A percentile compares a stretch with the other conserved stretches of the same genome.
These are phyloP conservation scores for Fusarium incarnatum DNA, from an alignment of 2,329 filamentous ascomycete genomes.

Conservation along the genomic window DNA sequence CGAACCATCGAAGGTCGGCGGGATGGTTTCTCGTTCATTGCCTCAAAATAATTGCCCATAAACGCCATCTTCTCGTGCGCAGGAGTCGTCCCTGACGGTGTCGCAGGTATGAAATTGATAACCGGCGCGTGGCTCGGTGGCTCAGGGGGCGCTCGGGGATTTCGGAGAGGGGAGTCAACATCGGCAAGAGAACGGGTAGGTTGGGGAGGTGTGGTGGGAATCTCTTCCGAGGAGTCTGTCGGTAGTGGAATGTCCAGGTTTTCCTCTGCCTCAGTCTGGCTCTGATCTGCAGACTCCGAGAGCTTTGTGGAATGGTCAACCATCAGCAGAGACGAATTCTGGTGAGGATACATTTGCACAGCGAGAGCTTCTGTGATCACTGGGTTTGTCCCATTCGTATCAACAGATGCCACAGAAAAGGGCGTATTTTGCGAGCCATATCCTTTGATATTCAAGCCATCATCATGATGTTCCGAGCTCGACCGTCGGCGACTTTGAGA, in stretches of 20 bases:
- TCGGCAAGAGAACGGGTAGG: conserved; percentile 62
- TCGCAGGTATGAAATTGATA: conserved; percentile 73
- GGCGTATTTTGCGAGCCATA: conserved; percentile 69
- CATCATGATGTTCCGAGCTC: conserved; percentile 64
- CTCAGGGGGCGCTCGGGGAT: conserved; percentile 69
- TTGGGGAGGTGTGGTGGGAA: conserved; percentile 65
- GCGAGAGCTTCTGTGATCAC: conserved; percentile 73
- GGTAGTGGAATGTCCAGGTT: conserved; percentile 46
- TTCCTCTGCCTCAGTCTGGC: conserved; percentile 42
- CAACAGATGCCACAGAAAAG: conserved; percentile 71
- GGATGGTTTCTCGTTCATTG: conserved; percentile 58
- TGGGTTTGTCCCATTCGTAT: conserved; percentile 70
- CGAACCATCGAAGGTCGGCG: conserved; percentile 64
- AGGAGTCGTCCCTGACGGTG: conserved; percentile 69
- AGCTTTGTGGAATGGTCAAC: conserved; percentile 67
- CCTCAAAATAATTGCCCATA: conserved; percentile 66
- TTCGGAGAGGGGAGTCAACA: conserved; percentile 71
- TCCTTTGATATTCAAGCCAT: conserved; percentile 64
- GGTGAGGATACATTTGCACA: conserved; percentile 71
- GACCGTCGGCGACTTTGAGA: conserved; percentile 51
- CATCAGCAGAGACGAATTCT: conserved; percentile 72
- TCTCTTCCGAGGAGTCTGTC: conserved; percentile 54
- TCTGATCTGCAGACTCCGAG: conserved; percentile 58
- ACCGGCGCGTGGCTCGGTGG: conserved; percentile 57
- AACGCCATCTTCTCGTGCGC: conserved; percentile 63